Percentiles rank a stretch among this genome's conserved stretches.
These are phyloP conservation scores for Ustulina deusta DNA, from an alignment of 2,329 filamentous ascomycete genomes.

Conservation along the genomic window DNA sequence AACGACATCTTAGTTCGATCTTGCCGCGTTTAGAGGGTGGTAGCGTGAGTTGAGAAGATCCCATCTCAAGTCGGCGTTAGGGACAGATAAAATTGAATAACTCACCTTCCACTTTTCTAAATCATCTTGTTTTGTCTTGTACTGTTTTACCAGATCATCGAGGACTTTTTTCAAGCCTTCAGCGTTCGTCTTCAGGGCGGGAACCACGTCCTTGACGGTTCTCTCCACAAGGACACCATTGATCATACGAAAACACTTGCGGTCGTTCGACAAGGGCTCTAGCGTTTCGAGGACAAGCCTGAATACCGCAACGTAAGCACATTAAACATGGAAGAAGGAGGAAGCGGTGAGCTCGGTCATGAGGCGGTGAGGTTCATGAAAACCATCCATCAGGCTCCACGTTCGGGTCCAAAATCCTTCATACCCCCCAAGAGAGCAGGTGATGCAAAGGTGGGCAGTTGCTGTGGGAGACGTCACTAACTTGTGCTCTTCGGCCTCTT, in stretches of 20 bases:
- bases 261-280: constrained; percentile 81
- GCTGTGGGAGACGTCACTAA: constrained; percentile 60
- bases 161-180: constrained; percentile 94
- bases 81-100: constrained; percentile 21
- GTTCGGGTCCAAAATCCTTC: constrained; percentile 40
- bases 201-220: constrained; percentile 92
- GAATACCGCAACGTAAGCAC: constrained; percentile 46
- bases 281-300: constrained; percentile 96
- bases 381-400: constrained; percentile 40
- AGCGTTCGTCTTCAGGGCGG: constrained; percentile 90
- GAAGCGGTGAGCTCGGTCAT: constrained; percentile 55
- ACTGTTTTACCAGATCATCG: constrained; percentile 95
- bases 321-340: constrained; percentile 32
- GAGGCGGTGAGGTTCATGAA: constrained; percentile 49
- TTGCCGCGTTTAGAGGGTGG: constrained; percentile 23
- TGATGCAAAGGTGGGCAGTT: constrained; percentile 38
- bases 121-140: constrained; percentile 93
- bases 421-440: constrained; percentile 20
- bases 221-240: constrained; percentile 96
- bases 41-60: constrained; percentile 34
- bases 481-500: constrained; percentile 98
- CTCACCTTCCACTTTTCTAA: constrained; percentile 97
- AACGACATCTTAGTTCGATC: constrained; percentile 40
- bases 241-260: constrained; percentile 99
- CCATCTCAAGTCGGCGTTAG: constrained; percentile 25